Evolutionary conservation across 116 monocot species (phyloP), one percentile per base, ranked within the genome.

Genomic region (Iris pallida): DNA sequence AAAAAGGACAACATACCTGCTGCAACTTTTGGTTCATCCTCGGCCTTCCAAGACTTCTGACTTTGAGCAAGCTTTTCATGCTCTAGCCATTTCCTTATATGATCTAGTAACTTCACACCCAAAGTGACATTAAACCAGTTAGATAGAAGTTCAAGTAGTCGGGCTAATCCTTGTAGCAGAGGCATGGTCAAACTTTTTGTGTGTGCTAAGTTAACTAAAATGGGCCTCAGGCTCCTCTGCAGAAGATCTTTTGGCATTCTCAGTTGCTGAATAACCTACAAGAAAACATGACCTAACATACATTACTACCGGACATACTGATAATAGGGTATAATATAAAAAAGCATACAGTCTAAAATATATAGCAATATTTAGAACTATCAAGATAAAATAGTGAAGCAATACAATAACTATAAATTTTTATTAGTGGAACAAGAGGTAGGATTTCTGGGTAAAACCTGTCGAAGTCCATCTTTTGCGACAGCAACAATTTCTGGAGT

Each of bases 111-210:
- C 70, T 93, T 98, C 15, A 75, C 84, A 45, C 98, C 98, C 72
- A 98, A 81, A 48, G 90, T 86, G 47, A 93, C 93, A 79, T 98
- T 98, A 74, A 98, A 98, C 98, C 98, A 98, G 78, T 78, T 93
- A 43, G 98, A 88, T 59, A 98, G 67, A 80, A 98, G 90, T 76
- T 98, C 98, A 70, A 98, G 90, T 13, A 98, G 74, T 42, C 98
- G 90, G 10, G 98, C 98, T 73, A 98, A 79, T 40, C 98, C 98
- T 84, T 93, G 98, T 44, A 98, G 73, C 72, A 98, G 88, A 41
- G 98, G 98, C 98, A 98, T 98, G 51, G 80, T 88, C 19, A 98
- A 80, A 71, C 86, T 93, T 77, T 88, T 98, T 44, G 98, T 90
- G 69, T 90, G 81, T 57, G 93, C 98, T 60, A 98, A 61, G 69